Percentiles rank a stretch among this genome's conserved stretches.
Conservation (phyloP, 169 alveolate genomes). For the Plasmodium sp. region DNA sequence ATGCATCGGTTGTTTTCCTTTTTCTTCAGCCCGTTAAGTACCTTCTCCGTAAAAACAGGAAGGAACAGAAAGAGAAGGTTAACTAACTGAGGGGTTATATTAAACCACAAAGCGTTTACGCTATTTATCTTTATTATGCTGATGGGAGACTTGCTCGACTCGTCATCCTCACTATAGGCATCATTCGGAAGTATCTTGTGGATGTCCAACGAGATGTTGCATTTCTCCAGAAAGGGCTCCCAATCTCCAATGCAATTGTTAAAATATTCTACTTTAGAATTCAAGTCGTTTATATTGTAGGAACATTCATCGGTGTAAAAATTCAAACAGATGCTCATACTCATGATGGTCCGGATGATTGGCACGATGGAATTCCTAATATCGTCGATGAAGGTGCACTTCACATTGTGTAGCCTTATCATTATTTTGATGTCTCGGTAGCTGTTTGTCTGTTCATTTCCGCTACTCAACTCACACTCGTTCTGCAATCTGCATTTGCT, state of each 20-base stretch:
- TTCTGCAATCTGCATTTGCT: neutral
- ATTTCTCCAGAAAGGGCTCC: slow-evolving; percentile 87
- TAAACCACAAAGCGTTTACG: slow-evolving; percentile 83
- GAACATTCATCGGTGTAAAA: slow-evolving; percentile 59
- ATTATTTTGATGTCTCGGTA: slow-evolving; percentile 77
- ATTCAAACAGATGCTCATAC: slow-evolving; percentile 50
- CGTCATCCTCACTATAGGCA: slow-evolving; percentile 77
- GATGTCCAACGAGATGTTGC: slow-evolving; percentile 72
- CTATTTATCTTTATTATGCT: slow-evolving; percentile 82
- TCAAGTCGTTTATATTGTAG: slow-evolving; percentile 58
- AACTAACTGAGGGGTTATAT: slow-evolving; percentile 88
- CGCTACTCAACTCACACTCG: neutral
- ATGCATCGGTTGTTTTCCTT: neutral
- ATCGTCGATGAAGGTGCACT: slow-evolving; percentile 85
- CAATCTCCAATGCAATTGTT: slow-evolving; percentile 87
- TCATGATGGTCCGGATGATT: slow-evolving; percentile 78
- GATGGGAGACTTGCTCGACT: slow-evolving; percentile 81
- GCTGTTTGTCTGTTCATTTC: slow-evolving; percentile 14
- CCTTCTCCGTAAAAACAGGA: slow-evolving; percentile 83
- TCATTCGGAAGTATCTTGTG: slow-evolving; percentile 64
- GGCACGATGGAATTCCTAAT: slow-evolving; percentile 86
- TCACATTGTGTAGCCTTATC: slow-evolving; percentile 82
- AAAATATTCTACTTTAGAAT: slow-evolving; percentile 81
- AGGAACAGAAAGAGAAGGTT: slow-evolving; percentile 84
- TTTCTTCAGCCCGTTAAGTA: slow-evolving; percentile 66